Base-by-base conservation (phyloP, 2,329 filamentous ascomycete genomes). In the Periconia sp. region DNA sequence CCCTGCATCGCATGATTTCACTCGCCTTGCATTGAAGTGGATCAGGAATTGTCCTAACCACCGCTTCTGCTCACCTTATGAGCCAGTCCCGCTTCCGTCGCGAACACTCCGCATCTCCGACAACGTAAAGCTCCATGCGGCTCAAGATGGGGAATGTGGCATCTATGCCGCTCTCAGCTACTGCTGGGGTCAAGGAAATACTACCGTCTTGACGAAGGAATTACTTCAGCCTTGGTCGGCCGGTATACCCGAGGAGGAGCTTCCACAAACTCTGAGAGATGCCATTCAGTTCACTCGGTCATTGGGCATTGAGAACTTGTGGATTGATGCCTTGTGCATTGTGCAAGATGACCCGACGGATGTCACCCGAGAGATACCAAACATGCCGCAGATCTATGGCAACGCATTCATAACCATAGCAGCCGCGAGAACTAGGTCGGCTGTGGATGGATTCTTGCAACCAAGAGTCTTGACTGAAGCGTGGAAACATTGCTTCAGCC, bases 291-390 rank as follows among this genome's bases (percentile, higher is more conserved):
- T 46, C 6, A 36, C 43, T 9, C 16, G 38, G 15, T 22, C 19
- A 4, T 32, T 46, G 6, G 33, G 38, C 4, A 33, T 46, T 13
- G 19, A 34, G 8, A 37, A 42, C 17, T 10, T 46, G 3, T 46
- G 43, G 43, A 42, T 40, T 13, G 38, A 40, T 17, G 33, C 38
- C 15, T 18, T 40, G 11, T 40, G 38, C n/a, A 40, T 40, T 17
- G 35, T 46, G 5, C 43, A 46, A 38, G 32, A 46, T 29, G 40
- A 36, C 3, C 11, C 38, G 5, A 31, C 33, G 4, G 32, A 42
- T 18, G 36, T 31, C 32, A 19, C 32, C 11, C 18, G 10, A 21
- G 23, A 42, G 13, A 22, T 25, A 12, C 17, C 26, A 8, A 18
- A 28, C 4, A 42, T 42, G 40, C 23, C 34, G 12, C 19, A 42